Percentiles rank a stretch among this genome's conserved stretches.
Conservation (phyloP, 768 basidiomycete species). For the Podaxis pistillaris region DNA sequence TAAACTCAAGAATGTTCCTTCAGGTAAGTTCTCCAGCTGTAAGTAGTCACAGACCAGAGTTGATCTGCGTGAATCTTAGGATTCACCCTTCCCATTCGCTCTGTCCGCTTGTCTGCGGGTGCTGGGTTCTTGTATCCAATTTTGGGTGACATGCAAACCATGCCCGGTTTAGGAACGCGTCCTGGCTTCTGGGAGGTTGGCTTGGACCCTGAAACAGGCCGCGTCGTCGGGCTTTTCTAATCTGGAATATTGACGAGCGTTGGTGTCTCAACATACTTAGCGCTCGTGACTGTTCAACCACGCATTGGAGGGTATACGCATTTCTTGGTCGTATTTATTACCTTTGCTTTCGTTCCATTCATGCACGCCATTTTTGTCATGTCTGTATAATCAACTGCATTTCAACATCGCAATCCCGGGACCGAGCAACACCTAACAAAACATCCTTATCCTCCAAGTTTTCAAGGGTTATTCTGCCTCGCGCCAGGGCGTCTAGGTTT, state of each 20-base stretch:
- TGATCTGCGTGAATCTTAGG: conserved; percentile 39
- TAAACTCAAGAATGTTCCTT: conserved; percentile 85
- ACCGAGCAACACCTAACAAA: not conserved
- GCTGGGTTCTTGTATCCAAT: conserved; percentile 96
- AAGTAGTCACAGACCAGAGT: not conserved
- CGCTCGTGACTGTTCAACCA: not conserved
- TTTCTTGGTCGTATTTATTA: conserved; percentile 3
- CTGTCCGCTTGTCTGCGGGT: conserved; percentile 85
- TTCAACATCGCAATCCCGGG: not conserved
- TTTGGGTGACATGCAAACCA: conserved; percentile 96
- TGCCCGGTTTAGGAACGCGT: conserved; percentile 93
- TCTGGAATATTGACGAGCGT: not conserved
- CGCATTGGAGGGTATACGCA: not conserved
- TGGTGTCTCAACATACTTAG: conserved; percentile 2
- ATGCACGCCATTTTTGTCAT: not conserved
- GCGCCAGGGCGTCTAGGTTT: conserved; percentile 5
- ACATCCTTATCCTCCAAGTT: too few species aligned
- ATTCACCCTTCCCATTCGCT: conserved; percentile 90
- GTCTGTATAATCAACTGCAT: not conserved
- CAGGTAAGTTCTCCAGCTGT: conserved; percentile 40
- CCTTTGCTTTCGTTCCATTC: not conserved
- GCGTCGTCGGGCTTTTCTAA: conserved; percentile 86
- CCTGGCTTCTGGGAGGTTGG: conserved; percentile 94
- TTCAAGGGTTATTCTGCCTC: not conserved
- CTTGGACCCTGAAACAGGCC: conserved; percentile 74